Evolutionary conservation across 2,329 filamentous ascomycete genomes (phyloP).

Genomic region (Aspergillus sp.): DNA sequence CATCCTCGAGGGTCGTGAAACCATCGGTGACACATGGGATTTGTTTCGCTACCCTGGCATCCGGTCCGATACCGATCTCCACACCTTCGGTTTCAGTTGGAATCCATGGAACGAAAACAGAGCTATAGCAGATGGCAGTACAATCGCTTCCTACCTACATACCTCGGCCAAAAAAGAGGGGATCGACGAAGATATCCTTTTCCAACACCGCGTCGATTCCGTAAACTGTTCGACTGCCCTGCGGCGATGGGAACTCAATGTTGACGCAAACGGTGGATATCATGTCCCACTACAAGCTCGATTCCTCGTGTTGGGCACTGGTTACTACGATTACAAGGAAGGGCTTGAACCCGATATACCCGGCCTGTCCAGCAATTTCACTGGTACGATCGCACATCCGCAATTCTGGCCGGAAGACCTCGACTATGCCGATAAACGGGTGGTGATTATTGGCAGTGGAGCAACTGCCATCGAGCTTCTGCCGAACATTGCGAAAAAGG

Average conservation of each 20-base stretch:
- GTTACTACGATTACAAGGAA: slow-evolving; percentile 70
- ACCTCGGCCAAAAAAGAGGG: slow-evolving; percentile 46
- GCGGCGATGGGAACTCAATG: too few species aligned
- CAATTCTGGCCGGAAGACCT: slow-evolving; percentile 71
- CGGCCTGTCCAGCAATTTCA: slow-evolving; percentile 62
- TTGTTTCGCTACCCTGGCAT: slow-evolving; percentile 73
- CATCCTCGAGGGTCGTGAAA: slow-evolving; percentile 64
- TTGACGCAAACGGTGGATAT: too few species aligned
- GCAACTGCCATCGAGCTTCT: slow-evolving; percentile 75
- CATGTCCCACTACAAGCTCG: too few species aligned
- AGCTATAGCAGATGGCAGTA: slow-evolving; percentile 48
- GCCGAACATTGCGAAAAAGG: slow-evolving; percentile 63
- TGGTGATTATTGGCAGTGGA: slow-evolving; percentile 71
- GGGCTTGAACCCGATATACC: slow-evolving; percentile 60
- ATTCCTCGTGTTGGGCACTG: slow-evolving; percentile 58
- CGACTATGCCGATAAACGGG: slow-evolving; percentile 61
- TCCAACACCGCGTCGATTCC: slow-evolving; percentile 50
- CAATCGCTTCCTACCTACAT: slow-evolving; percentile 54
- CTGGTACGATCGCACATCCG: slow-evolving; percentile 61
- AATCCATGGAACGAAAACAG: slow-evolving; percentile 59
- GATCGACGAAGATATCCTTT: slow-evolving; percentile 54
- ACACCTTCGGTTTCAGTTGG: slow-evolving; percentile 65
- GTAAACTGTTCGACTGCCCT: too few species aligned
- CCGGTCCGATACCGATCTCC: slow-evolving; percentile 59
- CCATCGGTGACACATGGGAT: slow-evolving; percentile 73